phyloP scores from a whole-genome alignment of 164 flowering plant species.

The Magnolia officinalis region DNA sequence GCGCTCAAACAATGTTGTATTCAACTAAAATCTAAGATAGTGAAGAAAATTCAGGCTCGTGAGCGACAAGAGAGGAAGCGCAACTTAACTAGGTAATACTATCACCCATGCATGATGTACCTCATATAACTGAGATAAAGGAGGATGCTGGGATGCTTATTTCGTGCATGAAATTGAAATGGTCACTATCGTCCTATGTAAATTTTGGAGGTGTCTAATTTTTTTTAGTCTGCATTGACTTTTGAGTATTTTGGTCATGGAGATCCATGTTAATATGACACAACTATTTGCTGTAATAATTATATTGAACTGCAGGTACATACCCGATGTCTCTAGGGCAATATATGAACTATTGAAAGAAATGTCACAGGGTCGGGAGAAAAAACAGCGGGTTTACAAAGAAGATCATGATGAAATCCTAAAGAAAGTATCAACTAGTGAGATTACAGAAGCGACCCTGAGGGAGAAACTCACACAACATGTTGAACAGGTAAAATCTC shows the following conservation, averaged over 20 bases:
- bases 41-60: constrained; percentile 90
- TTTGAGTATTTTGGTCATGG: background rate
- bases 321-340: constrained; percentile 70
- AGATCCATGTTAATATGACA: background rate
- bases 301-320: constrained; percentile 48
- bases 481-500: constrained; percentile 72
- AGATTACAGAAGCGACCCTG: constrained; percentile 56
- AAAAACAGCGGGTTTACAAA: constrained; percentile 36
- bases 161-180: background rate
- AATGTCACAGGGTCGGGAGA: constrained; percentile 46
- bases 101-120: background rate
- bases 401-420: constrained; percentile 62
- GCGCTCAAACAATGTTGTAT: constrained; percentile 86
- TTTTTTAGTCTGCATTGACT: background rate
- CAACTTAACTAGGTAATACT: constrained; percentile 64
- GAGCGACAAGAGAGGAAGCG: constrained; percentile 96
- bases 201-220: background rate
- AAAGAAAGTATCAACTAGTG: constrained; percentile 41
- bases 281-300: background rate
- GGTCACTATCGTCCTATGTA: background rate
- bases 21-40: constrained; percentile 87
- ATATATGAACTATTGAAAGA: constrained; percentile 63
- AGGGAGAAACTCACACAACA: constrained; percentile 75
- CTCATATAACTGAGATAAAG: background rate
- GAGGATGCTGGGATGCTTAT: background rate